Base-by-base conservation (phyloP, 208 protist genomes). In the Porcisia hertigi region DNA sequence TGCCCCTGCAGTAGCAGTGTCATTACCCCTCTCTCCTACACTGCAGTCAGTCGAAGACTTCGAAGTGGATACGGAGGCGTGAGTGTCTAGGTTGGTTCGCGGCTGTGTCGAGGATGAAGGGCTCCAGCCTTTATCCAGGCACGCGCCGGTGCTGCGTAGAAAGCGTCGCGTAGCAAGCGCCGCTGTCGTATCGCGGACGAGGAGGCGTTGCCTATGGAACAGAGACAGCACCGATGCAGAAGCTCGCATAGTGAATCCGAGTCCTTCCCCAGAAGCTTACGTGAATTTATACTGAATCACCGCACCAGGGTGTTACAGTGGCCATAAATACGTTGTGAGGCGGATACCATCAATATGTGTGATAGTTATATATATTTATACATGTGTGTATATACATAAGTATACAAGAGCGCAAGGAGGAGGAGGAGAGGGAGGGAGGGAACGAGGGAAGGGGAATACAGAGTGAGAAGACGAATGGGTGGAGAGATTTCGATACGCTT, bases 1-100 rank as follows among this genome's bases (percentile, higher is more conserved):
- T 3, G 18, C 25, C 23, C 2, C 63, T 12, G 20, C 36, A 14
- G 89, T 14, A 89, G 70, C 16, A 92, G 12, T 11, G 3, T 25
- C 9, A 23, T 5, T 3, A 65, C 16, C 20, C 34, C 36, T 2
- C 0, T 65, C 60, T 1, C 60, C 0, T 1, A 20, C 36, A 45
- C 20, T 25, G 25, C 18, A 30, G 58, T 62, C 12, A 30, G 58
- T 36, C 18, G 18, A 45, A 8, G 60, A 65, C 36, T 41, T 39
- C 9, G 63, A 67, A 14, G 63, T 30, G 14, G 41, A 67, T 20
- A n/a, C 39, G 18, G 63, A 6, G 7, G 41, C 9, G 20, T 39
- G 23, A 20, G 63, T 6, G 16, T 52, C 23, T 49, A 43, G 14
- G 39, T 20, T 18, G 18, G 41, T n/a, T 52, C 23, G 39, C 39